Base-by-base conservation (phyloP, 2,329 filamentous ascomycete species). In the Furcasterigmium furcatum region DNA sequence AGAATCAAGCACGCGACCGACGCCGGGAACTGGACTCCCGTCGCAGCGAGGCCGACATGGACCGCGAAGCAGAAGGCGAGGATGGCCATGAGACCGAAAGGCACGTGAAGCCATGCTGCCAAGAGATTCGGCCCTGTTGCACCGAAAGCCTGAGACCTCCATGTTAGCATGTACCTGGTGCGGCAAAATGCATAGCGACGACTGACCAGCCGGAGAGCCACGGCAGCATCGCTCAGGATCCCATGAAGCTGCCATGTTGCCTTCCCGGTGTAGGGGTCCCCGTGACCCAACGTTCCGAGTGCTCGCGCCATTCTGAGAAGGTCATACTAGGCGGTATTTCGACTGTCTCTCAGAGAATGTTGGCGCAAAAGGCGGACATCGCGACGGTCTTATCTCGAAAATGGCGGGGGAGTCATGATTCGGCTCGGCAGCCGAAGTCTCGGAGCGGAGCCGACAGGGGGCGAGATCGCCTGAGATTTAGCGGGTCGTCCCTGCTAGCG, bases 1-100 rank as follows among this genome's bases (percentile, higher is more conserved):
- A 80, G 49, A 36, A 83, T 62, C 52, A 84, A 67, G 36, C 76
- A 78, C 4, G 79, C 77, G 4, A 84, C 79, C 3, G 78, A 82
- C 3, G 80, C 74, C 1, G 79, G 79, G 49, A 84, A 84, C 0
- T 75, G 68, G 8, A 82, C 69, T 19, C 67, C 65, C 45, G 72
- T 69, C 8, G 75, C 58, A 12, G 63, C 62, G 47, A 75, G 65
- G 20, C 74, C 52, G n/a, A 61, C 61, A 49, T 72, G 63, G 21
- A 73, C 61, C 25, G 65, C 72, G 45, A 73, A 74, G 50, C 70
- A 72, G 3, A 60, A 65, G 13, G 62, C 58, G 9, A 75, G 60
- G 8, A 71, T 68, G 19, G 60, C 51, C 20, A 67, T 52, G 44
- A 73, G 63, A 29, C 71, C 71, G 0, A 67, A 34, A 0, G 79